Conservation (phyloP, 306 rosid species). For the peach (Prunus persica) region Prunus_persica_NCBIv2 NC_034013.1:9582501-9583000, state of each 20-base stretch:
- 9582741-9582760: conserved; percentile 4
- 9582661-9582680: conserved; percentile 50
- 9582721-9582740: conserved; percentile 3
- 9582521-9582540: background rate
- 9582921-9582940: background rate
- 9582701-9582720: conserved; percentile 47
- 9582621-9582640: conserved; percentile 42
- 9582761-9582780: background rate
- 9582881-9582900: background rate
- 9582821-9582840: conserved; percentile 30
- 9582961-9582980: background rate
- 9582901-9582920: background rate
- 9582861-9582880: background rate
- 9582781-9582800: conserved; percentile 14
- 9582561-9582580: conserved; percentile 85
- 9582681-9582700: conserved; percentile 45
- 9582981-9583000: background rate
- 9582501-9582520: background rate
- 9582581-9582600: conserved; percentile 93
- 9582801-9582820: conserved; percentile 4
- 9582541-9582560: conserved; percentile 39
- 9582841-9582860: conserved; percentile 36
- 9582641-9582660: conserved; percentile 38
- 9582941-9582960: background rate
- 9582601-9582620: conserved; percentile 95